phyloP scores from a whole-genome alignment of 176 grass and related monocot species.

The Oryza meridionalis region DNA sequence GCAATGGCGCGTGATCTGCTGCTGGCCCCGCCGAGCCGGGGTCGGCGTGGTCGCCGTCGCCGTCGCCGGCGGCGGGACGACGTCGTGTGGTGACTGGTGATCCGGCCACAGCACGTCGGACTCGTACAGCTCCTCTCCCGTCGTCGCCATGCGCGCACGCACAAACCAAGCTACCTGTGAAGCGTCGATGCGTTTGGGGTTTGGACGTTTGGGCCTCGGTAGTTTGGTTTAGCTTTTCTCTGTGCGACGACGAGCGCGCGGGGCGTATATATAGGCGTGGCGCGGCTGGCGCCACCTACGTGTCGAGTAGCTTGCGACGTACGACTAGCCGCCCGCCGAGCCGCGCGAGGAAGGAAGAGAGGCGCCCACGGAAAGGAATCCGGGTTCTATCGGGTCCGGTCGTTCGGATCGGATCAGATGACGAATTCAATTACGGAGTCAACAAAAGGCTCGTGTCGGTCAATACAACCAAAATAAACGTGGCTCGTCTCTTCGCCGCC shows the following conservation, averaged over 20 bases:
- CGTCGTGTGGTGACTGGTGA: slow-evolving; percentile 1
- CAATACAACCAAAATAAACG: not conserved
- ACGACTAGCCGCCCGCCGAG: slow-evolving; percentile 17
- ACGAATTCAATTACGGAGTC: not conserved
- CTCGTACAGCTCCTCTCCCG: slow-evolving; percentile 57
- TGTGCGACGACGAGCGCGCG: not conserved
- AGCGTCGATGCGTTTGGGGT: not conserved
- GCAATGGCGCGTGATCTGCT: not conserved
- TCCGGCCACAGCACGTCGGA: slow-evolving; percentile 75
- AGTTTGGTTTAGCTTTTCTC: not conserved
- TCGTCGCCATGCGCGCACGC: slow-evolving; percentile 36
- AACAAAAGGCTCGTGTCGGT: not conserved
- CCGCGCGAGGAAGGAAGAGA: not conserved
- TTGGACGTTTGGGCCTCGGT: slow-evolving; percentile 1
- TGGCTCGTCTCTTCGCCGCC: not conserved
- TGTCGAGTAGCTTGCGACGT: slow-evolving; percentile 33
- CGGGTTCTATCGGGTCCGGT: not conserved
- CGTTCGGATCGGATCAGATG: not conserved
- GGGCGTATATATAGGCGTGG: slow-evolving; percentile 33
- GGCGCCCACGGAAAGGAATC: not conserved
- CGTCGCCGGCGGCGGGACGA: not conserved
- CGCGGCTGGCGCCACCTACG: not conserved
- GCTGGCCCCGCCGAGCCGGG: not conserved
- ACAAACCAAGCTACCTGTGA: not conserved
- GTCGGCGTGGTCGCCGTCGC: not conserved